phyloP scores from a whole-genome alignment of 768 basidiomycete genomes.

The Coprinellus aureogranulatus region DNA sequence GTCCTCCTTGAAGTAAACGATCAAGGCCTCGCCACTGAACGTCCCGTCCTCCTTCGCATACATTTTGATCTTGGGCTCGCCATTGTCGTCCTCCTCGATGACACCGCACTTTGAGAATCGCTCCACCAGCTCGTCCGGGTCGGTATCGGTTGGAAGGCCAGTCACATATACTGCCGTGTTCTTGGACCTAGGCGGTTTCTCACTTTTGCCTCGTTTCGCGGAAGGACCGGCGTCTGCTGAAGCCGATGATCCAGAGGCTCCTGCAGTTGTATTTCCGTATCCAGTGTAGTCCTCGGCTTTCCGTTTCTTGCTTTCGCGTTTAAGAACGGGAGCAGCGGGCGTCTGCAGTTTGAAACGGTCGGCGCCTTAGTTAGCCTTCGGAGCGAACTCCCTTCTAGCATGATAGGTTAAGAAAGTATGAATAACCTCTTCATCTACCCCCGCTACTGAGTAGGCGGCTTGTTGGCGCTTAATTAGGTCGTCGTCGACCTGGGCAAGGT shows the following conservation, averaged over 20 bases:
- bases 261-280: conserved; percentile 30
- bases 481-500: conserved; percentile 86
- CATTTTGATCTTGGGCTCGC: conserved; percentile 91
- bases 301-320: conserved; percentile 77
- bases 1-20: conserved; percentile 97
- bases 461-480: conserved; percentile 87
- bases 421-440: conserved; percentile 91
- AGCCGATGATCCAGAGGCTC: conserved; percentile 25
- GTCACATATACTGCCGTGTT: conserved; percentile 93
- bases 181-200: conserved; percentile 63
- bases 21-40: conserved; percentile 92
- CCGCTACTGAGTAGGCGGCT: conserved; percentile 88
- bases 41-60: conserved; percentile 84
- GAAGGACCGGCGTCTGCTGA: conserved; percentile 46
- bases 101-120: conserved; percentile 93
- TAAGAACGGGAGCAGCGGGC: conserved; percentile 83
- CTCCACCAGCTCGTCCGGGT: conserved; percentile 69
- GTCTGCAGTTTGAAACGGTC: conserved; percentile 43
- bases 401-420: conserved; percentile 5
- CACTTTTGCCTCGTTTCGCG: conserved; percentile 67
- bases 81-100: conserved; percentile 89
- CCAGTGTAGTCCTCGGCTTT: conserved; percentile 70
- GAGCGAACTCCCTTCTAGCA: conserved; percentile 5
- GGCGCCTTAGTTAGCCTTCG: conserved; percentile 8
- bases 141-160: conserved; percentile 74